Evolutionary conservation across 768 basidiomycete species (phyloP), one percentile per base, ranked within the genome.

Genomic region (Podaxis sp.): DNA sequence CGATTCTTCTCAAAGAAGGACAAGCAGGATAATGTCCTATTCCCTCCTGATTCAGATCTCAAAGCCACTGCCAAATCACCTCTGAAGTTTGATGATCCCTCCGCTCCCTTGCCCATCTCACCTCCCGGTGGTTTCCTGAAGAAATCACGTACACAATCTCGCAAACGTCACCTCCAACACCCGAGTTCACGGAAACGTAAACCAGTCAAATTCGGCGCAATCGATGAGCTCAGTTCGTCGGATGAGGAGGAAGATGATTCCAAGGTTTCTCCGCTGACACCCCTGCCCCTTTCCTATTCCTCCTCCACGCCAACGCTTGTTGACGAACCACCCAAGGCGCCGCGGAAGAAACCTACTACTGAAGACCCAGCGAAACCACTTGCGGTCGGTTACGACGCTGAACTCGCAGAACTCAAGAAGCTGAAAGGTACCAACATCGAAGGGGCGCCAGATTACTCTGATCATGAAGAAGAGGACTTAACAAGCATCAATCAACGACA

Each of bases 401-500:
- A 83, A 62, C 72, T 77, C 26, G 76, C 74, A 38, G 73, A 74
- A 57, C 74, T 84, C 13, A 71, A 72, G 65, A 72, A 48, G 38
- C 67, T 68, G 62, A 75, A 60, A 50, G 63, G 66, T 26, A 55
- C 54, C 38, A 60, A 62, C 22, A 53, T 59, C 28, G 63, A 65
- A 11, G 55, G 24, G 15, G 67, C 67, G 10, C 65, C 69, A 5
- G 71, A 72, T 53, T 73, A 73, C 56, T 85, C 83, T 2, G 83
- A 85, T 65, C 78, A 77, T 50, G 84, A 86, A 58, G 82, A 81
- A 58, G 49, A 58, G 58, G 53, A 57, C 28, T 17, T 59, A 37
- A 41, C 56, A 15, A 49, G 54, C 17, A 37, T 51, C 58, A 50
- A 55, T 48, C 57, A 51, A 59, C 46, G 62, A 22, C 17, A 58